These are phyloP conservation scores for Chytriomyces sp. DNA, from an alignment of 192 early-diverging fungal genomes.

Conservation along the genomic window DNA sequence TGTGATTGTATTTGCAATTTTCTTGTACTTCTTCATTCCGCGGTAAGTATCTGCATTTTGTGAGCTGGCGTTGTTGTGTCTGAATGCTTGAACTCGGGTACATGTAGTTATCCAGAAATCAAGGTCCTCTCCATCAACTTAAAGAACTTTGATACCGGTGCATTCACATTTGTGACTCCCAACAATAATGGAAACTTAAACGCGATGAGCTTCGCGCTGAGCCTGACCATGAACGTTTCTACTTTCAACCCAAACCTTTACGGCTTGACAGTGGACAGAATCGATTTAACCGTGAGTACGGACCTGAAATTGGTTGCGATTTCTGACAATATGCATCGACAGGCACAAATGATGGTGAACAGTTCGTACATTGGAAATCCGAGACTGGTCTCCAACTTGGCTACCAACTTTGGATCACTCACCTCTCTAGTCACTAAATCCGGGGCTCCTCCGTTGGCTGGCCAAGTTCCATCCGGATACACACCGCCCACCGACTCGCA, in stretches of 20 bases:
- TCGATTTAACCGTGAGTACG: slow-evolving; percentile 15
- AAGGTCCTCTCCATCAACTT: slow-evolving; percentile 8
- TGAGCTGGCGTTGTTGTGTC: neutral
- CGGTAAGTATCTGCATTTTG: neutral
- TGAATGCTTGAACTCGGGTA: neutral
- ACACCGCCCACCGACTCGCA: neutral
- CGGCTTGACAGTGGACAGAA: slow-evolving; percentile 12
- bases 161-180: neutral
- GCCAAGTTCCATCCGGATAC: neutral
- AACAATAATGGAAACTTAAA: slow-evolving; percentile 5
- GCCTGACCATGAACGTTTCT: slow-evolving; percentile 20
- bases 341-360: slow-evolving; percentile 27
- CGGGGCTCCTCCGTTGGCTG: neutral
- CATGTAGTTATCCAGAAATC: neutral
- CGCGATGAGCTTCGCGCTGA: neutral
- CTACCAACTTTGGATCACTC: neutral
- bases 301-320: too few relatives aligned
- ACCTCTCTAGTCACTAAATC: neutral
- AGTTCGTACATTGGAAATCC: neutral
- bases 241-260: slow-evolving; percentile 34
- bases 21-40: neutral
- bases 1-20: neutral
- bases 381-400: neutral
- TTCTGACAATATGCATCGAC: neutral
- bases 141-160: neutral